A percentile compares a stretch with the other conserved stretches of the same genome.
Conservation (phyloP, 2,329 filamentous ascomycete species). For the Ophiocordyceps camponoti-floridani region DNA sequence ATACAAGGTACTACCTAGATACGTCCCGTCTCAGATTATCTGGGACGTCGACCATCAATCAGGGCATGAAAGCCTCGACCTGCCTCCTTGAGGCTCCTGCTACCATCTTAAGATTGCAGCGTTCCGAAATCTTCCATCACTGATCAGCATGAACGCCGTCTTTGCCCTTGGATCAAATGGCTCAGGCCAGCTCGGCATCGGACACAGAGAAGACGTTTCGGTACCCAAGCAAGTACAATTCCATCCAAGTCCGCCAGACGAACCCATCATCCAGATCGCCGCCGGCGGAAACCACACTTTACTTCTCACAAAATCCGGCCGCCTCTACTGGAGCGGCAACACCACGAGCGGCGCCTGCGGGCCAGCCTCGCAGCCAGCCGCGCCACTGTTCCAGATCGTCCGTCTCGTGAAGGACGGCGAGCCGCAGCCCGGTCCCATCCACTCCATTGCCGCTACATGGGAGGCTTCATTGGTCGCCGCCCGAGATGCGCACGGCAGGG, state of each 20-base stretch:
- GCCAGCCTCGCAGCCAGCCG: conserved; percentile 11
- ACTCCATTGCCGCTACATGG: conserved; percentile 57
- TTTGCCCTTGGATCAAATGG: conserved; percentile 64
- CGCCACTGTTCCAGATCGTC: conserved; percentile 20
- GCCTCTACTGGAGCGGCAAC: conserved; percentile 49
- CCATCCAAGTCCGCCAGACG: conserved; percentile 16
- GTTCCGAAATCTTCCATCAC: too few relatives aligned
- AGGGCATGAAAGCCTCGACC: too few relatives aligned
- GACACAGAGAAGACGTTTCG: conserved; percentile 53
- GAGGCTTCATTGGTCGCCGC: conserved; percentile 48
- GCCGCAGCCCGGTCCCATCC: conserved; percentile 10
- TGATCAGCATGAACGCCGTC: conserved; percentile 25
- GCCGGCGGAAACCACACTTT: conserved; percentile 82
- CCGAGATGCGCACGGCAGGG: conserved; percentile 21
- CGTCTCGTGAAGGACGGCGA: conserved; percentile 14
- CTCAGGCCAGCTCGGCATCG: conserved; percentile 56
- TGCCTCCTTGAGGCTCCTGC: too few relatives aligned
- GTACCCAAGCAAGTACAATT: conserved; percentile 46
- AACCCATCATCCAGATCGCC: conserved; percentile 20
- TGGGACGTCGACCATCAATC: background rate
- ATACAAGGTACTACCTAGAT: too few relatives aligned
- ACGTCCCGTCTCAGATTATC: background rate
- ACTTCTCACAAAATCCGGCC: conserved; percentile 40
- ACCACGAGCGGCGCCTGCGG: conserved; percentile 36
- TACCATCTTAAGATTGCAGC: background rate